phyloP scores from a whole-genome alignment of 2,329 filamentous ascomycete species.

The Lasiodiplodia hormozganensis region DNA sequence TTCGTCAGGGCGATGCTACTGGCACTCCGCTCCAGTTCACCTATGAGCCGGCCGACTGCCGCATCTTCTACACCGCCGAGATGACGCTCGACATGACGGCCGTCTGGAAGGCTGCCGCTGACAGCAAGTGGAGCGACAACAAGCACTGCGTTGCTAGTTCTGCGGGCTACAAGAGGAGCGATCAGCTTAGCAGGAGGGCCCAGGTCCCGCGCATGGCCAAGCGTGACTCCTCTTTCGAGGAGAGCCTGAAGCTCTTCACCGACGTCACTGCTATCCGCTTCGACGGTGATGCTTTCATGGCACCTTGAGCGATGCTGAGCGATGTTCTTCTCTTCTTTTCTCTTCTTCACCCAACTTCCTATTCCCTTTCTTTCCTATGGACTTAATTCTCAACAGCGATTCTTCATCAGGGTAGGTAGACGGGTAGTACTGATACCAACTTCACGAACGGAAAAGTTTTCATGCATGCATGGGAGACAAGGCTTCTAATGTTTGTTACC shows the following conservation, averaged over 20 bases:
- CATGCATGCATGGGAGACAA: slow-evolving; percentile 10
- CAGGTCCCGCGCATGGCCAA: slow-evolving; percentile 8
- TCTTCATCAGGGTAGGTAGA: slow-evolving; percentile 13
- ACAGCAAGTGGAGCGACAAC: slow-evolving; percentile 43
- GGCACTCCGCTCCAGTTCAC: slow-evolving; percentile 47
- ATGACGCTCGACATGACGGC: slow-evolving; percentile 49
- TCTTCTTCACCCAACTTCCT: background rate
- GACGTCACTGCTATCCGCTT: background rate
- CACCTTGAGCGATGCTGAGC: slow-evolving; percentile 18
- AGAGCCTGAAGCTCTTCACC: slow-evolving; percentile 22
- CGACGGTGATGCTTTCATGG: slow-evolving; percentile 26
- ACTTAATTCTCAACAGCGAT: background rate
- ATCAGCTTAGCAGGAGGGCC: slow-evolving; percentile 16
- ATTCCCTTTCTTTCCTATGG: slow-evolving; percentile 1
- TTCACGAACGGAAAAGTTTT: slow-evolving; percentile 26
- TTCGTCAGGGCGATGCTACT: slow-evolving; percentile 40
- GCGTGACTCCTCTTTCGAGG: slow-evolving; percentile 10
- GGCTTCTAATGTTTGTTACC: background rate
- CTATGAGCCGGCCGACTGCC: slow-evolving; percentile 49
- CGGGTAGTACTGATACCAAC: slow-evolving; percentile 14
- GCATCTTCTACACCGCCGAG: slow-evolving; percentile 49
- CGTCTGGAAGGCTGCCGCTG: slow-evolving; percentile 48
- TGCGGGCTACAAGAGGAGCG: slow-evolving; percentile 7
- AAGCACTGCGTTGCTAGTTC: slow-evolving; percentile 41
- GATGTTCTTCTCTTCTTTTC: background rate